A percentile compares a stretch with the other conserved stretches of the same genome.
phyloP scores from a whole-genome alignment of 805 yeast species.

The Ogataea ganodermae region DNA sequence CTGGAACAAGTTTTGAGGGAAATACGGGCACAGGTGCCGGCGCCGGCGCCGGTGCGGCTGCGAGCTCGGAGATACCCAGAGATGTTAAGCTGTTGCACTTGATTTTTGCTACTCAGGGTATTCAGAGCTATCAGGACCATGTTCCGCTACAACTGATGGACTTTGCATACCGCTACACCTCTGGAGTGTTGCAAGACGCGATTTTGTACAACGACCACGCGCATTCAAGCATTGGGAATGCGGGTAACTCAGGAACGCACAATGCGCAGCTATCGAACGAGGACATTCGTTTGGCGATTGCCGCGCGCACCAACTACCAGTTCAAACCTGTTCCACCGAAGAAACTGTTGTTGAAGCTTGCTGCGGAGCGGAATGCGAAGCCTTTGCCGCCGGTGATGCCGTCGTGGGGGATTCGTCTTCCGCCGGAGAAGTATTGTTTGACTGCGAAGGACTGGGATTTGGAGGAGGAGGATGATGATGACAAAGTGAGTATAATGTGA shows the following conservation, averaged over 20 bases:
- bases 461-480: slow-evolving; percentile 45
- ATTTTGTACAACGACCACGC: slow-evolving; percentile 85
- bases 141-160: slow-evolving; percentile 97
- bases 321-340: slow-evolving; percentile 96
- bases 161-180: slow-evolving; percentile 89
- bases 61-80: slow-evolving; percentile 56
- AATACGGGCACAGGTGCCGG: background rate
- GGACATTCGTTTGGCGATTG: slow-evolving; percentile 88
- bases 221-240: slow-evolving; percentile 41
- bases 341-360: slow-evolving; percentile 85
- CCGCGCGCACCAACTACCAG: slow-evolving; percentile 92
- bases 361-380: slow-evolving; percentile 87
- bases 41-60: background rate
- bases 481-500: slow-evolving; percentile 24
- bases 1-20: background rate
- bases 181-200: slow-evolving; percentile 86
- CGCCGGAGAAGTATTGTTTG: slow-evolving; percentile 96
- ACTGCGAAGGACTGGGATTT: slow-evolving; percentile 79
- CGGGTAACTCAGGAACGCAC: slow-evolving; percentile 40
- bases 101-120: slow-evolving; percentile 90
- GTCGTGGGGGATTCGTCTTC: slow-evolving; percentile 87
- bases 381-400: slow-evolving; percentile 91
- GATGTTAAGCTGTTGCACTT: slow-evolving; percentile 90
- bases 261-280: slow-evolving; percentile 70
- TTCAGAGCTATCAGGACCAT: slow-evolving; percentile 89